phyloP scores from a whole-genome alignment of 2,329 filamentous ascomycete genomes.

The Trichothecium sympodiale region DNA sequence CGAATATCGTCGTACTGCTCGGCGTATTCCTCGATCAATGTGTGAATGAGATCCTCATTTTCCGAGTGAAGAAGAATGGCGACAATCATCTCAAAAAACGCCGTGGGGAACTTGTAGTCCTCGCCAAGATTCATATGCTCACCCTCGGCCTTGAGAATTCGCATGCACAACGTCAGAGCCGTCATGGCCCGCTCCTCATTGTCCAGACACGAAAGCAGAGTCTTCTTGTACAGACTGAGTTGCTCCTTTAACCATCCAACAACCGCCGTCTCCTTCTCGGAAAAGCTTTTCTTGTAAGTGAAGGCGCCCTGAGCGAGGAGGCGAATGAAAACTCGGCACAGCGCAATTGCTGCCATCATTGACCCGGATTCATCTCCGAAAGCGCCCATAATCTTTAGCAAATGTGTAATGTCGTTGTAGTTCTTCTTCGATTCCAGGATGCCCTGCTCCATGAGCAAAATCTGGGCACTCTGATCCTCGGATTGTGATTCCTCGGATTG shows the following conservation, averaged over 20 bases:
- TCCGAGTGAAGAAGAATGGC: conserved; percentile 46
- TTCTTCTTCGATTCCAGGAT: conserved; percentile 80
- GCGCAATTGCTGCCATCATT: conserved; percentile 62
- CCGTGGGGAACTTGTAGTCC: conserved; percentile 58
- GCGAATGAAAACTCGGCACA: conserved; percentile 79
- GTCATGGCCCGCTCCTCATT: conserved; percentile 56
- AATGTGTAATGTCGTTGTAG: conserved; percentile 77
- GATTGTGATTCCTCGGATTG: conserved; percentile 25
- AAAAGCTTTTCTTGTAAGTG: conserved; percentile 49
- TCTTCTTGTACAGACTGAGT: conserved; percentile 57
- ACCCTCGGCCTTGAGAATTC: conserved; percentile 69
- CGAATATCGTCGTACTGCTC: conserved; percentile 75
- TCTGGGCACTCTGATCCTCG: conserved; percentile 49
- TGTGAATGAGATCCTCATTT: conserved; percentile 49
- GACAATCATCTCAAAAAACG: conserved; percentile 56
- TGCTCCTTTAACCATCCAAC: conserved; percentile 69
- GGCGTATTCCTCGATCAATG: conserved; percentile 69
- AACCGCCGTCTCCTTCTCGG: conserved; percentile 65
- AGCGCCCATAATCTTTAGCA: conserved; percentile 48
- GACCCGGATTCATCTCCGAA: conserved; percentile 43
- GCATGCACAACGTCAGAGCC: conserved; percentile 71
- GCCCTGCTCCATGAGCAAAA: conserved; percentile 66
- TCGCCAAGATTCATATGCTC: conserved; percentile 48
- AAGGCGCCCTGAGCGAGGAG: conserved; percentile 66
- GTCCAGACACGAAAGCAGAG: conserved; percentile 50